Conservation (phyloP, 2,329 filamentous ascomycete species). For the Mycosphaerella arachidis region DNA sequence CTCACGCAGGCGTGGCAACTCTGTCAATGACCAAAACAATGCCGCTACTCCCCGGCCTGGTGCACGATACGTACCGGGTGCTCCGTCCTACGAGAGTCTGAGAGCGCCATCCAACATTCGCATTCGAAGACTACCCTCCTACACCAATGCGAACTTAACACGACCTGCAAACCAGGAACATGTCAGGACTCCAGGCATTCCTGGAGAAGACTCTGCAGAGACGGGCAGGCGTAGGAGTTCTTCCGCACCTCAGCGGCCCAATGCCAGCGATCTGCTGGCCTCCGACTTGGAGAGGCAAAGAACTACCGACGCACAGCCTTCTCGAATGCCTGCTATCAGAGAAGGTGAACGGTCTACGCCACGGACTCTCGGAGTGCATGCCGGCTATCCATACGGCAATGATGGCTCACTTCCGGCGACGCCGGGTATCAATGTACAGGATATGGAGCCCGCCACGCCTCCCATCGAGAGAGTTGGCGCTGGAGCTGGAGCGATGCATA, state of each 20-base stretch:
- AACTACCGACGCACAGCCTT: constrained; percentile 18
- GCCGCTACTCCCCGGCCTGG: constrained; percentile 14
- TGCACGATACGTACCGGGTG: constrained; percentile 16
- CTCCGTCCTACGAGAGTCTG: constrained; percentile 28
- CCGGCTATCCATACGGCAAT: constrained; percentile 11
- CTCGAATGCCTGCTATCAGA: constrained; percentile 27
- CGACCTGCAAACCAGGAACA: constrained; percentile 16
- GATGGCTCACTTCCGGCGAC: constrained; percentile 15
- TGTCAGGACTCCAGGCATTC: constrained; percentile 8
- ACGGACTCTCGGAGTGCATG: constrained; percentile 6
- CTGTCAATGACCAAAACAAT: constrained; percentile 13
- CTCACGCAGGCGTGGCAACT: constrained; percentile 14
- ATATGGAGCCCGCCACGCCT: constrained; percentile 19
- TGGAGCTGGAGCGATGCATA: constrained; percentile 24
- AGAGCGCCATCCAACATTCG: constrained; percentile 31
- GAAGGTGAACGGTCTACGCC: constrained; percentile 23
- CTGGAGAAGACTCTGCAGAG: constrained; percentile 15
- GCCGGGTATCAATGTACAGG: constrained; percentile 18
- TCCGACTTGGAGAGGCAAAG: constrained; percentile 24
- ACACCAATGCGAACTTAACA: constrained; percentile 5
- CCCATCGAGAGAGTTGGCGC: constrained; percentile 12
- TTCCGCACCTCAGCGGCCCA: constrained; percentile 30
- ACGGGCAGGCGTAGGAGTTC: constrained; percentile 29
- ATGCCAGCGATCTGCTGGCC: constrained; percentile 11
- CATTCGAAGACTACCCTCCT: constrained; percentile 28